Evolutionary conservation across 2,329 filamentous ascomycete species (phyloP).

Genomic region (Calonectria pteridis): DNA sequence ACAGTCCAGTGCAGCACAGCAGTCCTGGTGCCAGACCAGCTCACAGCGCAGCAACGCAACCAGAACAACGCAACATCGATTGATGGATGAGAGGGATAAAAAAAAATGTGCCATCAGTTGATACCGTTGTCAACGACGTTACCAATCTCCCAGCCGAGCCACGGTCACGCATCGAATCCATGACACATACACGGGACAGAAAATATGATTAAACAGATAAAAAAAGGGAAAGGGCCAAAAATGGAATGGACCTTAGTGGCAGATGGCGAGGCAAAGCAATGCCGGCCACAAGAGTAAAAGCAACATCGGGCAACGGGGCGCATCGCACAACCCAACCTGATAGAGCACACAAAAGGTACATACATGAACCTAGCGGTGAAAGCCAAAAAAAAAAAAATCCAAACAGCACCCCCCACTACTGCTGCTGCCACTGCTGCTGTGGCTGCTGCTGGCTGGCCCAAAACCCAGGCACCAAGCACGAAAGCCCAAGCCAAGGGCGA

Average conservation of each 20-base stretch:
- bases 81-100: not conserved
- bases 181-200: not conserved
- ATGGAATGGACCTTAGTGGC: not conserved
- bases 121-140: conserved; percentile 3
- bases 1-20: conserved; percentile 27
- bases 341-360: conserved; percentile 8
- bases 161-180: conserved; percentile 13
- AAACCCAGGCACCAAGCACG: conserved; percentile 1
- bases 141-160: conserved; percentile 10
- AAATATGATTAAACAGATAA: not conserved
- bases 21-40: conserved; percentile 7
- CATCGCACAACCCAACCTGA: conserved; percentile 2
- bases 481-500: not conserved
- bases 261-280: conserved; percentile 9
- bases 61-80: conserved; percentile 13
- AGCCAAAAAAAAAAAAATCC: not conserved
- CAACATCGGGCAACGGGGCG: conserved; percentile 7
- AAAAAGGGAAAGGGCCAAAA: not conserved
- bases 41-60: conserved; percentile 14
- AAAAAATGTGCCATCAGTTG: not conserved
- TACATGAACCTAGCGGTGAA: conserved; percentile 13
- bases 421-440: not conserved
- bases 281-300: conserved; percentile 5
- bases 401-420: not conserved
- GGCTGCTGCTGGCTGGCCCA: conserved; percentile 1